Percentiles rank a stretch among this genome's conserved stretches.
Evolutionary conservation across 306 rosid species (phyloP).

Genomic region (Betula pendula): DNA sequence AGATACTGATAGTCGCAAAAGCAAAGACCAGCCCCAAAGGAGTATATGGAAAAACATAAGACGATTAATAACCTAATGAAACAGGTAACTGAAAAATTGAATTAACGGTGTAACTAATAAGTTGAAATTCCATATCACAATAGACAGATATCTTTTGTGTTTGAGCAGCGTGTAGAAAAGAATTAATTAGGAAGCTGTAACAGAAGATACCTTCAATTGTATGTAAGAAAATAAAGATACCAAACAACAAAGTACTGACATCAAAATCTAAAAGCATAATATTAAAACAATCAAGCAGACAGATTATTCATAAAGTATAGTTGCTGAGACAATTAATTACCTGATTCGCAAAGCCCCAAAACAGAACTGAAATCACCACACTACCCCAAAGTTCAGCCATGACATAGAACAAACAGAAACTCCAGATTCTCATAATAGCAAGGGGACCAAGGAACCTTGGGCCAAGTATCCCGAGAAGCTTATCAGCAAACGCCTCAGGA

Average conservation of each 20-base stretch:
- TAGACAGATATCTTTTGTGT: background rate
- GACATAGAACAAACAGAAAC: constrained; percentile 94
- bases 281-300: background rate
- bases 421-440: constrained; percentile 92
- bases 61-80: background rate
- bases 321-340: constrained; percentile 37
- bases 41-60: background rate
- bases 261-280: background rate
- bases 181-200: background rate
- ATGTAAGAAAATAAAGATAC: background rate
- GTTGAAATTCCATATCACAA: background rate
- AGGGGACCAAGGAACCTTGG: constrained; percentile 91
- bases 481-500: constrained; percentile 80
- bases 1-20: background rate
- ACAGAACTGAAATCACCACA: constrained; percentile 87
- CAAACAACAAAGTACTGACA: background rate
- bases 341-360: constrained; percentile 99
- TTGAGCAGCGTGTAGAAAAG: background rate
- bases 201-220: background rate
- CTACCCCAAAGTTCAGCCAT: constrained; percentile 99
- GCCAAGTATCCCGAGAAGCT: constrained; percentile 76
- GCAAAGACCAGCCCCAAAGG: background rate
- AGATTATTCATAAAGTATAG: background rate
- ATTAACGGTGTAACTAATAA: background rate
- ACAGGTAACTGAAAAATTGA: background rate